These are phyloP conservation scores for Amylocystis lapponica DNA, from an alignment of 768 basidiomycete genomes.

Conservation along the genomic window DNA sequence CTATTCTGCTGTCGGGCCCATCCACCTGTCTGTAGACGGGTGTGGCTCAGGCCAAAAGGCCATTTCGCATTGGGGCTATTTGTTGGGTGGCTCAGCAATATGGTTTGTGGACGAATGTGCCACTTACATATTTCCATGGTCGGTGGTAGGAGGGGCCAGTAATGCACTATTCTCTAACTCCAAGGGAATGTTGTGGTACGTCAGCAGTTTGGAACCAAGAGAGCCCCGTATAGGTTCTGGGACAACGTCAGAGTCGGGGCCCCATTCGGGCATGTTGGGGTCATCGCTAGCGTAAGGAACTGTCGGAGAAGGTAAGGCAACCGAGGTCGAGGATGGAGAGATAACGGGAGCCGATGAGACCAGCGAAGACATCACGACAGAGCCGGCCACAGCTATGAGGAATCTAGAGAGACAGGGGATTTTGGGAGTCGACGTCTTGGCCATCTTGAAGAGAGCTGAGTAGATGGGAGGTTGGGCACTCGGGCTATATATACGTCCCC, in stretches of 20 bases:
- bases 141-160: slow-evolving; percentile 29
- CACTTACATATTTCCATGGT: slow-evolving; percentile 25
- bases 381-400: slow-evolving; percentile 3
- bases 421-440: no score
- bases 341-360: neutral
- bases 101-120: neutral
- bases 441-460: no score
- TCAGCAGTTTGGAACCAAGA: slow-evolving; percentile 24
- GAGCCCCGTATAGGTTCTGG: slow-evolving; percentile 32
- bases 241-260: slow-evolving; percentile 7
- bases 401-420: no score
- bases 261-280: slow-evolving; percentile 15
- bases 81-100: neutral
- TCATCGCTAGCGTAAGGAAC: slow-evolving; percentile 18
- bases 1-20: slow-evolving; percentile 63
- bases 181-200: slow-evolving; percentile 27
- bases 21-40: slow-evolving; percentile 52
- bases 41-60: slow-evolving; percentile 61
- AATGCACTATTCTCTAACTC: slow-evolving; percentile 27
- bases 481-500: no score
- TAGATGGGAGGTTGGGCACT: no score
- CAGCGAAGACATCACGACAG: neutral
- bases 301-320: slow-evolving; percentile 21
- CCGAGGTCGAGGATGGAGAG: slow-evolving; percentile 2
- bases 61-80: slow-evolving; percentile 40